A percentile compares a stretch with the other conserved stretches of the same genome.
These are phyloP conservation scores for Heliophila coronopifolia DNA, from an alignment of 441 rosid species.

Conservation along the genomic window DNA sequence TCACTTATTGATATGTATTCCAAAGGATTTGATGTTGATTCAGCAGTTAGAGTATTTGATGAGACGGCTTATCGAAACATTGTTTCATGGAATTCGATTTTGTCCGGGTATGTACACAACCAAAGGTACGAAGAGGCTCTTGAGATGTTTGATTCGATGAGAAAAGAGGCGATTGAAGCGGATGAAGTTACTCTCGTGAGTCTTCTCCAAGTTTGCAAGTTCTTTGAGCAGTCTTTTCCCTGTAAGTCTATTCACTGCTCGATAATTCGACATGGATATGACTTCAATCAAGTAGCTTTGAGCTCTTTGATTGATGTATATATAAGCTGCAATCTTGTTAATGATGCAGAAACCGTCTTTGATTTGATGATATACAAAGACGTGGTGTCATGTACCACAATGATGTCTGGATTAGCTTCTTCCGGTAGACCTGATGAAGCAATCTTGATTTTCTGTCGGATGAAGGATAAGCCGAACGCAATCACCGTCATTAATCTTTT, in stretches of 20 bases:
- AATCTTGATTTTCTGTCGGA: constrained; percentile 33
- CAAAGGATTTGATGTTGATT: constrained; percentile 35
- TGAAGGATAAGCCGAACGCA: constrained; percentile 34
- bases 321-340: constrained; percentile 38
- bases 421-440: constrained; percentile 45
- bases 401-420: constrained; percentile 46
- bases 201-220: constrained; percentile 50
- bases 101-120: constrained; percentile 43
- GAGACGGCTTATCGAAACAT: constrained; percentile 33
- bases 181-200: constrained; percentile 47
- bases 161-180: constrained; percentile 23
- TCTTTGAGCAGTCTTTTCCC: constrained; percentile 29
- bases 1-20: constrained; percentile 53
- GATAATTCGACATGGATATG: constrained; percentile 35
- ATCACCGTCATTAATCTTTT: constrained; percentile 40
- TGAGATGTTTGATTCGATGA: constrained; percentile 34
- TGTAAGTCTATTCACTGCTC: constrained; percentile 54
- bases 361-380: constrained; percentile 29
- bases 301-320: constrained; percentile 62
- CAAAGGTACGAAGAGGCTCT: constrained; percentile 39
- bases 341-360: constrained; percentile 35
- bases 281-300: constrained; percentile 29
- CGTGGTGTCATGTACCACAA: constrained; percentile 49
- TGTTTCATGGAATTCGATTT: constrained; percentile 52
- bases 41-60: constrained; percentile 38